These are phyloP conservation scores for Thuidium tamariscinum DNA, from an alignment of 225 moss, liverwort and hornwort genomes.

Conservation along the genomic window DNA sequence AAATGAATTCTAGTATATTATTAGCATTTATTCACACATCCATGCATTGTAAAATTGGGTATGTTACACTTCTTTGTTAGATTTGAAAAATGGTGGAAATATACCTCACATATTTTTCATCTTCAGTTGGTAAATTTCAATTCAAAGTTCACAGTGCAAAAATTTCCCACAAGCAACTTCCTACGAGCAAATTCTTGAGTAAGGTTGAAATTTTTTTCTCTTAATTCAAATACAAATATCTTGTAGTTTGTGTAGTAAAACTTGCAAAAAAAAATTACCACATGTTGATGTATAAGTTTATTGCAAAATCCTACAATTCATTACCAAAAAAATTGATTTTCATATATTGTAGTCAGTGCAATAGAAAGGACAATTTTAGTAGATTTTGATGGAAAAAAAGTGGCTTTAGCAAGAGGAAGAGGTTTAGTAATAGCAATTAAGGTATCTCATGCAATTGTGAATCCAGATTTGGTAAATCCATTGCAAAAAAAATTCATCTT, in stretches of 20 bases:
- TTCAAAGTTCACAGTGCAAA: neutral
- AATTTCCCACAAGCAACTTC: neutral
- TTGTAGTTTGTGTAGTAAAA: rapidly evolving
- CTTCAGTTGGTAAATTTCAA: neutral
- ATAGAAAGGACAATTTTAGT: neutral
- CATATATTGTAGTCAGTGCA: no score
- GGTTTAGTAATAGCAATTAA: no score
- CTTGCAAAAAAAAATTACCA: neutral
- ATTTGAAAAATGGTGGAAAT: neutral
- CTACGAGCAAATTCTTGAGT: rapidly evolving
- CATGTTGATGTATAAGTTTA: neutral
- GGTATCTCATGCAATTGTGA: no score
- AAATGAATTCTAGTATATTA: no score
- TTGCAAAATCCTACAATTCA: neutral
- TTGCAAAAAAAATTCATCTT: neutral
- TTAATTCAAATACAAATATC: neutral
- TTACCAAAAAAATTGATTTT: no score
- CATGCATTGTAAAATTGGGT: neutral
- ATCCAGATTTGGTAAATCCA: rapidly evolving
- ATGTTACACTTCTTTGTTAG: neutral
- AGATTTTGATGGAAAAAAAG: neutral
- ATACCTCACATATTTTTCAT: neutral
- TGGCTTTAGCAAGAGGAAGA: neutral
- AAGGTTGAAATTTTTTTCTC: neutral
- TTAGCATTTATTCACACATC: no score